Base-by-base conservation (phyloP, 768 basidiomycete species). In the Gautieria morchelliformis region DNA sequence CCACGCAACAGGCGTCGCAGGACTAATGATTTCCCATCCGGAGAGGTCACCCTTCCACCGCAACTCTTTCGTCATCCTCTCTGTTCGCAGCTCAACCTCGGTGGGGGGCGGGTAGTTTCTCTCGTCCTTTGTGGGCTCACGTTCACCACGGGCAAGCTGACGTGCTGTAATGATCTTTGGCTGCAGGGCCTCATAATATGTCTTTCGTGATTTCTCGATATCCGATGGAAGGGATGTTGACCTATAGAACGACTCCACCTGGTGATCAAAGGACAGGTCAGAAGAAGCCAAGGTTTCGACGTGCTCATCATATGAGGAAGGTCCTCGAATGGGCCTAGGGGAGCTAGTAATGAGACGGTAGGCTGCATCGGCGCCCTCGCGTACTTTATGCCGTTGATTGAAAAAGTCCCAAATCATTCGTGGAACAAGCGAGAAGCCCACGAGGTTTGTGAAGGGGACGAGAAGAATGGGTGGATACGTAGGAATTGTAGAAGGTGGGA, bases 331-430 rank as follows among this genome's bases (percentile, higher is more conserved):
- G 1, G 84, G 81, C 12, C 93, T 81, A 2, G 80, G 82, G 47
- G 75, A 64, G 6, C 73, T 74, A 69, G 77, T 74, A 62, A 96
- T 78, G 56, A 97, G 75, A 47, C 75, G 73, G 66, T 89, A 87
- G 0, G 86, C 93, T 11, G 86, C 86, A 62, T 94, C 84, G 10
- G 88, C 85, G 33, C 95, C 95, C 12, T 79, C 70, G 6, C 71
- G 78, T n/a, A 92, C 91, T 65, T 87, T 83, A 48, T 82, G 73
- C 8, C 93, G 83, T 67, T 89, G 85, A 67, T 92, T 93, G 75
- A 96, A 97, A 71, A 93, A 93, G 61, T 84, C 89, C 82, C 83
- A 86, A 48, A 95, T 79, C 92, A 95, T 94, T 63, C 80, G 71
- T 12, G 93, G 93, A 57, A 95, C 83, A 65, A 89, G 88, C 30